Percentiles rank a stretch among this genome's conserved stretches.
Conservation (phyloP, 2,329 filamentous ascomycete genomes). For the Cladosporium sp. region DNA sequence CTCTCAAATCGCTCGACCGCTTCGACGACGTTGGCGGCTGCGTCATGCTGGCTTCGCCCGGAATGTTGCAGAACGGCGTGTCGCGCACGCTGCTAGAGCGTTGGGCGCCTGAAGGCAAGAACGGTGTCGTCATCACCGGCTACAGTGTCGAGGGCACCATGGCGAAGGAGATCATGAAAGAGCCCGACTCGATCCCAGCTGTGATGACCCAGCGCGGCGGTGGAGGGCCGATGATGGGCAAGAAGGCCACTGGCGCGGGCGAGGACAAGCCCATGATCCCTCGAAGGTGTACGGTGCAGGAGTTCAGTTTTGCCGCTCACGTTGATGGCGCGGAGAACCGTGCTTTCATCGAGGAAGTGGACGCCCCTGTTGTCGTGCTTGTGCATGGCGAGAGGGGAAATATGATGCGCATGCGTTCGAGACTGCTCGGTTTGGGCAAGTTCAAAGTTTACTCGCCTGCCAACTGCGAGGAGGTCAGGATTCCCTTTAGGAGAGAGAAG, state of each 20-base stretch:
- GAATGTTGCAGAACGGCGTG: constrained; percentile 97
- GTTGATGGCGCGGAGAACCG: constrained; percentile 95
- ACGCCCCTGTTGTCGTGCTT: constrained; percentile 88
- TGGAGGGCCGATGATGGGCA: constrained; percentile 24
- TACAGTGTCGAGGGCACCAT: constrained; percentile 99
- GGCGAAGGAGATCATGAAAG: constrained; percentile 92
- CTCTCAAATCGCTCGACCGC: constrained; percentile 84
- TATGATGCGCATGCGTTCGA: constrained; percentile 95
- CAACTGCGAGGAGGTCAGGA: constrained; percentile 91
- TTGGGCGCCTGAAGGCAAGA: constrained; percentile 94
- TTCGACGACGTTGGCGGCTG: constrained; percentile 96
- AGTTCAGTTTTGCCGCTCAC: constrained; percentile 93
- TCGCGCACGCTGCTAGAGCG: constrained; percentile 88
- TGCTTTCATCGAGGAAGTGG: constrained; percentile 94
- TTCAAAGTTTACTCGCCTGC: constrained; percentile 89
- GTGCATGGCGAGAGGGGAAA: constrained; percentile 97
- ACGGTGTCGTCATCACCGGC: constrained; percentile 97
- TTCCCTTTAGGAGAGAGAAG: constrained; percentile 94
- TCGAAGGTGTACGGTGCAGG: constrained; percentile 84
- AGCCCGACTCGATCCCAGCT: constrained; percentile 90
- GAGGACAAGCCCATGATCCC: constrained; percentile 82
- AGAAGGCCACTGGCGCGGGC: constrained; percentile 46
- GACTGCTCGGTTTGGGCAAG: constrained; percentile 86
- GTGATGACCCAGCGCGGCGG: constrained; percentile 63
- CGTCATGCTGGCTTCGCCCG: constrained; percentile 94